Evolutionary conservation across 805 yeast genomes (phyloP), one percentile per base, ranked within the genome.

Genomic region (Sungouiozyma ichnusensis): DNA sequence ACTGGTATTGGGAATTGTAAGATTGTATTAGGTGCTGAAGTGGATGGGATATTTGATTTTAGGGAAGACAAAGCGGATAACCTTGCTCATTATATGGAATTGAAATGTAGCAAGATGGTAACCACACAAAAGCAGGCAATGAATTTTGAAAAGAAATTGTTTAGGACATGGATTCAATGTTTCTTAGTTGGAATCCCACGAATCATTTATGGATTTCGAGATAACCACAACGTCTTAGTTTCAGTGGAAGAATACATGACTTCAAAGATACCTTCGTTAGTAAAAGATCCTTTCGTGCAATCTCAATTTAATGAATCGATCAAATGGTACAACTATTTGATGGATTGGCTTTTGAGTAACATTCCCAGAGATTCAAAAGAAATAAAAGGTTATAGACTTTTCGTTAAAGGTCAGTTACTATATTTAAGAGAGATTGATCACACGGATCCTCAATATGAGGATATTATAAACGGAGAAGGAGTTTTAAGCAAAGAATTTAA

Each of bases 121-220:
- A 67, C 65, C 17, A 67, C 72, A 16, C 75, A 77, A 4, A 68
- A 71, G 11, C 80, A 79, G 33, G 76, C 81, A 14, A 66, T 67
- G 24, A 69, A 58, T 13, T 86, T 90, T 56, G 95, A 88, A 53
- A 72, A 70, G 42, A 92, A 90, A 63, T 64, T 92, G 39, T 76
- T 81, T 58, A 74, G 68, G 48, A 74, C 95, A 0, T 92, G 99
- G 99, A 85, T 94, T 2, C 98, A 92, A 65, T 83, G 95, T 48
- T 92, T 87, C 60, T 66, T 92, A 15, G 68, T 86, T 37, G 98
- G 98, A 2, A 73, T 92, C 17, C 79, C 82, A 7, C 74, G 73
- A 44, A 72, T 90, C 3, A 73, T 84, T 4, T 85, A 86, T 56
- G 99, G 97, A 0, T 92, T 83, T 61, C 72, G 97, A 49, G 94